A percentile compares a stretch with the other conserved stretches of the same genome.
phyloP scores from a whole-genome alignment of 1,139 yeast species.

The Pichia sp. region DNA sequence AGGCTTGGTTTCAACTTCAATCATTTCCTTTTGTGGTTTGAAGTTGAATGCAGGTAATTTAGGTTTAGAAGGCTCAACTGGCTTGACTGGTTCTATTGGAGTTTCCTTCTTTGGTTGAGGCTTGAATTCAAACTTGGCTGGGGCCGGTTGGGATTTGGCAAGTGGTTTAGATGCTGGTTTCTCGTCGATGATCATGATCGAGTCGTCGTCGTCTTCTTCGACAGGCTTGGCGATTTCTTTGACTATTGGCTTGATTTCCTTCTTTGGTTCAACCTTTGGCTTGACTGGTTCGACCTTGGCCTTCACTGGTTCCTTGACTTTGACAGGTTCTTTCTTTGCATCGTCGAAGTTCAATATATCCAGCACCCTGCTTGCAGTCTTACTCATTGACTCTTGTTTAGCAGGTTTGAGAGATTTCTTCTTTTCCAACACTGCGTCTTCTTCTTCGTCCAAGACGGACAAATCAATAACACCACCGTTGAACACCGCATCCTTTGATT shows the following conservation, averaged over 20 bases:
- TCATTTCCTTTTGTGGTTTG: no score
- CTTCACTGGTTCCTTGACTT: slow-evolving; percentile 13
- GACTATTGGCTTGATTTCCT: not conserved
- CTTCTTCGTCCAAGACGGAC: slow-evolving; percentile 16
- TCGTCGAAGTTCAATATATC: slow-evolving; percentile 53
- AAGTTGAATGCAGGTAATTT: no score
- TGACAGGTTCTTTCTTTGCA: slow-evolving; percentile 16
- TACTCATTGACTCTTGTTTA: slow-evolving; percentile 39
- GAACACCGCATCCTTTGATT: slow-evolving; percentile 15
- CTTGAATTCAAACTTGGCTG: no score
- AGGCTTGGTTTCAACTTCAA: no score
- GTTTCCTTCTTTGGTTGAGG: no score
- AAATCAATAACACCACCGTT: slow-evolving; percentile 25
- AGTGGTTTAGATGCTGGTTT: no score
- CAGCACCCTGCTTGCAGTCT: slow-evolving; percentile 64
- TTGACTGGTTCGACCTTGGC: slow-evolving; percentile 5
- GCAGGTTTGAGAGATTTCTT: not conserved
- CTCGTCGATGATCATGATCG: no score
- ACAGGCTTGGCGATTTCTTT: no score
- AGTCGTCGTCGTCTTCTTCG: no score
- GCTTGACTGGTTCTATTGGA: no score
- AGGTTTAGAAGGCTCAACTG: no score
- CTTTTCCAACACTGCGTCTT: slow-evolving; percentile 1
- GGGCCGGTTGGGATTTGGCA: no score
- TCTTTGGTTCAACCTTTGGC: not conserved